Conservation (phyloP, 2,329 filamentous ascomycete species). For the Ophiostoma sp. region DNA sequence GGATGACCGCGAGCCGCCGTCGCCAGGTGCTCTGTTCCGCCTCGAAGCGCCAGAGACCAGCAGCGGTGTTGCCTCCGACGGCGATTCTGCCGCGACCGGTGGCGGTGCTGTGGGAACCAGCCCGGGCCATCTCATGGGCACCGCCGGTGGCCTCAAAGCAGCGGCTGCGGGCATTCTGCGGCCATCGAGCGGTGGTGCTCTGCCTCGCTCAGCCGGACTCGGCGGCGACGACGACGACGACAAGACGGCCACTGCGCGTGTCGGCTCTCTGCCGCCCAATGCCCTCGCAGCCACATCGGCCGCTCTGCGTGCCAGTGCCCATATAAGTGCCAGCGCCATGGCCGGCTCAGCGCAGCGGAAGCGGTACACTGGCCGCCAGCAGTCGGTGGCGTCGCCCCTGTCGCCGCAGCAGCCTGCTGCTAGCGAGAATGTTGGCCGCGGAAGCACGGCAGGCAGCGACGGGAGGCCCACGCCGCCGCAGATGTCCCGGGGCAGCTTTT, state of each 20-base stretch:
- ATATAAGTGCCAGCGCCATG: neutral
- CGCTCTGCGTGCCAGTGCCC: neutral
- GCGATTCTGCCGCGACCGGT: neutral
- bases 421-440: too few relatives aligned
- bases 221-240: neutral
- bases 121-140: neutral
- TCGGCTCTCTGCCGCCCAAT: conserved; percentile 15
- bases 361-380: conserved; percentile 20
- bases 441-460: conserved; percentile 21
- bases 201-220: conserved; percentile 12
- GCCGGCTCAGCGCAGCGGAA: conserved; percentile 21
- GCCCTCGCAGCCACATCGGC: conserved; percentile 1
- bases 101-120: neutral
- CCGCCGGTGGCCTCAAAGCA: conserved; percentile 5
- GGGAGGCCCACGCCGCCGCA: conserved; percentile 35
- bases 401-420: neutral
- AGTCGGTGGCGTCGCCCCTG: neutral
- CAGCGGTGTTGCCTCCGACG: conserved; percentile 1
- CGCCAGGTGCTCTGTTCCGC: conserved; percentile 40
- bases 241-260: neutral
- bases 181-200: conserved; percentile 17
- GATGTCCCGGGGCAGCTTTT: conserved; percentile 43
- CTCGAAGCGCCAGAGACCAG: conserved; percentile 35
- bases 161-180: conserved; percentile 17
- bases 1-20: conserved; percentile 49